Evolutionary conservation across 768 basidiomycete species (phyloP), one percentile per base, ranked within the genome.

Genomic region (Tricholoma flavovirens): DNA sequence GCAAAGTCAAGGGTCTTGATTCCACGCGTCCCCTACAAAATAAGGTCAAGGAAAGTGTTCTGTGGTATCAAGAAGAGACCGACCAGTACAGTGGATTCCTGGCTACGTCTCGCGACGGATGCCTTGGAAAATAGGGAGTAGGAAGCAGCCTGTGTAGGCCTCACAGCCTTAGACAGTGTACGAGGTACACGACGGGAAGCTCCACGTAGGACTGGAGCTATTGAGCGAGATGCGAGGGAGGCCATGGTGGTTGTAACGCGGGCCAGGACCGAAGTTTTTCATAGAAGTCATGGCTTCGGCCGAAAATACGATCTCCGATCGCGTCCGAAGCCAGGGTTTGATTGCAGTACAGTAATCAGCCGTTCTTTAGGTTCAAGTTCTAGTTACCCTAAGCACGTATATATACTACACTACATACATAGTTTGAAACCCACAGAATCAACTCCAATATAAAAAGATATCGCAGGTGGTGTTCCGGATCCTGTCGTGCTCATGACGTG

Each of bases 1-100:
- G 95, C 94, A 75, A 98, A 97, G 80, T 96, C 88, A 66, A 98
- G 89, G 51, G 93, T 94, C 78, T 98, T 96, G 64, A 97, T 67
- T 56, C 94, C 93, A 66, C 94, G 91, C 60, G 72, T 71, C 36
- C 80, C 76, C 81, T 87, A 53, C 1, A 33, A 29, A 51, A 56
- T 56, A 56, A 59, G 54, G 21, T 32, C 14, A 60, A 50, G 55
- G 46, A 11, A 24, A 17, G 29, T 19, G 3, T 29, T 48, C 12
- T n/a, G 24, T 2, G 26, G 15, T n/a, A 3, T 49, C 54, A 58
- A 21, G 42, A 32, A 46, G 36, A 56, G 52, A 67, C 69, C 29
- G 30, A 76, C 75, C 64, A 75, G 67, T 59, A 71, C 63, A 48
- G 66, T 59, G 38, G 69, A 66, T 24, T 58, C 57, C 46, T 67